Conservation (phyloP, 2,329 filamentous ascomycete genomes). For the Colletotrichum gigasporum region DNA sequence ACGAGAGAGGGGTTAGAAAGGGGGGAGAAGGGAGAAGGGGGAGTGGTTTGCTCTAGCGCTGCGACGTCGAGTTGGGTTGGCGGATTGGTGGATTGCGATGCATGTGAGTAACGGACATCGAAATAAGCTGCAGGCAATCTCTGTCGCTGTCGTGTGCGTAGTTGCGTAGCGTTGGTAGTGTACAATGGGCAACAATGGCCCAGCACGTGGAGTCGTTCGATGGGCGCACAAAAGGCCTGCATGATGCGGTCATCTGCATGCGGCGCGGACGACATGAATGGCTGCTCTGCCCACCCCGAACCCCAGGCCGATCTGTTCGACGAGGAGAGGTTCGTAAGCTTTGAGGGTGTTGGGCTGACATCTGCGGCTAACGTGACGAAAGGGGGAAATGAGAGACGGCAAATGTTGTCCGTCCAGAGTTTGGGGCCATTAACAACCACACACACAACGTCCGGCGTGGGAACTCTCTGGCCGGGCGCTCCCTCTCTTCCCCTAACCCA, state of each 20-base stretch:
- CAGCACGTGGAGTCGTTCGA: slow-evolving; percentile 22
- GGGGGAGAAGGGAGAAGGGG: not conserved
- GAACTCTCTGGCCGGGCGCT: not conserved
- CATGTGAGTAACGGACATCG: slow-evolving; percentile 20
- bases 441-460: too few species aligned
- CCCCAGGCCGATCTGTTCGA: slow-evolving; percentile 3
- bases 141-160: too few species aligned
- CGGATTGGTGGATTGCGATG: slow-evolving; percentile 9
- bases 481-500: not conserved
- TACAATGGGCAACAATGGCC: too few species aligned
- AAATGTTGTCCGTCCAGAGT: not conserved
- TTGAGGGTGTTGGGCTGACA: not conserved
- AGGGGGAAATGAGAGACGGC: slow-evolving; percentile 5
- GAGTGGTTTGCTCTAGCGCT: slow-evolving; percentile 2
- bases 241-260: slow-evolving; percentile 30
- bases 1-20: too few species aligned
- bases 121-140: slow-evolving; percentile 15
- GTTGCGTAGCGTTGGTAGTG: too few species aligned
- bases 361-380: not conserved
- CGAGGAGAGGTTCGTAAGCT: slow-evolving; percentile 1
- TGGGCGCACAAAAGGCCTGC: slow-evolving; percentile 13
- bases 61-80: slow-evolving; percentile 9
- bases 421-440: too few species aligned
- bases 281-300: slow-evolving; percentile 20
- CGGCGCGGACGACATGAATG: not conserved